Evolutionary conservation across 192 early-diverging fungal genomes (phyloP), one percentile per base, ranked within the genome.

Genomic region (Fimicolochytrium jonesii): DNA sequence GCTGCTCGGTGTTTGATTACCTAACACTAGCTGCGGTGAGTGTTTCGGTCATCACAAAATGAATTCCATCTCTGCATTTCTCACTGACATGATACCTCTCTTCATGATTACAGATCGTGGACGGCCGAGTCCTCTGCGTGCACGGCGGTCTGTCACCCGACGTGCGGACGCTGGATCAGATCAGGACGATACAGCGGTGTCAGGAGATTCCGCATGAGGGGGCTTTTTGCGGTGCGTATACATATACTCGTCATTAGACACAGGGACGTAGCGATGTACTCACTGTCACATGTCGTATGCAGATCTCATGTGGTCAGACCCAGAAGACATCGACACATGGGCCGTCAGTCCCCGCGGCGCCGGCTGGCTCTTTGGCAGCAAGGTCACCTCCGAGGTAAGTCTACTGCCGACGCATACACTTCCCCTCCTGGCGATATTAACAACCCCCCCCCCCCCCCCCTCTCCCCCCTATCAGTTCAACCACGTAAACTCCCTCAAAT

Each of bases 251-350:
- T n/a, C n/a, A n/a, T n/a, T n/a, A n/a, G n/a, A n/a, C n/a, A n/a
- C n/a, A n/a, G n/a, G n/a, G n/a, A n/a, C n/a, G n/a, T n/a, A n/a
- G n/a, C n/a, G n/a, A n/a, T n/a, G n/a, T n/a, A n/a, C n/a, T n/a
- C n/a, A n/a, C n/a, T 73, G 43, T 61, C n/a, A n/a, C n/a, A n/a
- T n/a, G n/a, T n/a, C n/a, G n/a, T n/a, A n/a, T 22, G 0, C 69
- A 90, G 92, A 93, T 84, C 68, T 95, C 49, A 93, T 93, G 90
- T 93, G 91, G 91, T 92, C 90, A n/a, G 91, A 95, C 74, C 92
- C 92, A 13, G 92, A 95, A 67, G 91, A 95, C 36, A 91, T 92
- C 67, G 90, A 92, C 34, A 89, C 90, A 5, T 93, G 91, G 91
- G 89, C 87, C 23, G 88, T 92, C 25, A 90, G 87, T 72, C 90